phyloP scores from a whole-genome alignment of 768 basidiomycete species.

The Boletellus sp. region DNA sequence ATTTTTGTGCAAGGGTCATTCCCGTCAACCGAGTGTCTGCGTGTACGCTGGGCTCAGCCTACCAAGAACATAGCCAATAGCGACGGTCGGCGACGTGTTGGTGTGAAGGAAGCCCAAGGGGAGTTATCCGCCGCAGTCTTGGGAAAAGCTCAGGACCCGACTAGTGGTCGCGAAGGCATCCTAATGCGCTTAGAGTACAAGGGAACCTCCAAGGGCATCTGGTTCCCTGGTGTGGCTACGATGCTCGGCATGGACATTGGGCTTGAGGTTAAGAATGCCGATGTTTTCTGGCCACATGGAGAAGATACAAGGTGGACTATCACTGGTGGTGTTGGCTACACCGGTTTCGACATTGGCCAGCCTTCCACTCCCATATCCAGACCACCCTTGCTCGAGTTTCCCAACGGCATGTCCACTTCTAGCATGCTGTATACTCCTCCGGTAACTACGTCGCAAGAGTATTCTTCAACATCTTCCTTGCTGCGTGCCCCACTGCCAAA shows the following conservation, averaged over 20 bases:
- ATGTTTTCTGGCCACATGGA: slow-evolving; percentile 62
- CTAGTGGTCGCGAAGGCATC: slow-evolving; percentile 46
- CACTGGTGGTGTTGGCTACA: slow-evolving; percentile 62
- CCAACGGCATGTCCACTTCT: slow-evolving; percentile 16
- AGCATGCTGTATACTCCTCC: slow-evolving; percentile 20
- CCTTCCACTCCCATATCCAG: slow-evolving; percentile 39
- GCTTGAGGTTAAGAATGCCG: slow-evolving; percentile 64
- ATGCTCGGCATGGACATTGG: slow-evolving; percentile 74
- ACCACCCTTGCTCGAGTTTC: slow-evolving; percentile 49
- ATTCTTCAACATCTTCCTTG: slow-evolving; percentile 57
- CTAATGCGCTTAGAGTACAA: slow-evolving; percentile 67
- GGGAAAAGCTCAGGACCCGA: slow-evolving; percentile 43
- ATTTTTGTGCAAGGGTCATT: slow-evolving; percentile 75
- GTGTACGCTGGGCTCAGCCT: slow-evolving; percentile 75
- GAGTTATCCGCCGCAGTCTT: slow-evolving; percentile 62
- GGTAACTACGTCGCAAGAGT: slow-evolving; percentile 35
- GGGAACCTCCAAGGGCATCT: slow-evolving; percentile 70
- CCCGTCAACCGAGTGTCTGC: slow-evolving; percentile 70
- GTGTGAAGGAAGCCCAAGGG: slow-evolving; percentile 63
- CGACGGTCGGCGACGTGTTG: slow-evolving; percentile 63
- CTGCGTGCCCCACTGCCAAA: slow-evolving; percentile 71
- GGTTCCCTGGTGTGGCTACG: slow-evolving; percentile 82
- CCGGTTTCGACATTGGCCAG: slow-evolving; percentile 61
- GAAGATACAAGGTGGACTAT: slow-evolving; percentile 55
- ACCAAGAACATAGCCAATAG: slow-evolving; percentile 41